Base-by-base conservation (phyloP, 2,329 filamentous ascomycete genomes). In the Colletotrichum chrysophilum region DNA sequence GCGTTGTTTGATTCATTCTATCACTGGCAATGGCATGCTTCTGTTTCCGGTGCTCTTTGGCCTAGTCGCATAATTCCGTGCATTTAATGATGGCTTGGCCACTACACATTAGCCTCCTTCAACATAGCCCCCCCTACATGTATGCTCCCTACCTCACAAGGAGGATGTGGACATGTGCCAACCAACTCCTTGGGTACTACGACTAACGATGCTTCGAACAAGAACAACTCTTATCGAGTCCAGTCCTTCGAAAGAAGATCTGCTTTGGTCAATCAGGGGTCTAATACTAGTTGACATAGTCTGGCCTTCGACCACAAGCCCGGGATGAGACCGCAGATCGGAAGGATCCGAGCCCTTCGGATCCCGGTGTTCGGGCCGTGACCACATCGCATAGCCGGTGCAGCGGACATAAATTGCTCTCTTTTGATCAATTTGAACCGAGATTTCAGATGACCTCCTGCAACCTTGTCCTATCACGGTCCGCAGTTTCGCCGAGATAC, bases 131-230 rank as follows among this genome's bases (percentile, higher is more conserved):
- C 34, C 16, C 30, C 8, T 30, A 8, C 34, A 38, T 38, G 34
- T 38, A 38, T 38, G 34, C 34, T 38, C 14, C 34, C 34, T 38
- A 38, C 14, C 34, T 38, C 14, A 2, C 34, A 16, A 0, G 34
- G 14, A 38, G 34, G 14, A 38, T 4, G 9, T 21, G 43, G 18
- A 48, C 1, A 48, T 48, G n/a, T 21, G 10, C 5, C n/a, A 21
- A 0, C 4, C 9, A 21, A 13, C 10, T 1, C 5, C 4, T 7
- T 21, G 9, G 1, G 18, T 4, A 48, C n/a, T 7, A 13, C 3
- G 3, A 48, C 43, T 48, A n/a, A 21, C 18, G 10, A 48, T 48
- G 1, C n/a, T 13, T 16, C 7, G n/a, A 16, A 21, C 9, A 10
- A 48, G 10, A 13, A 12, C 0, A 48, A 2, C 9, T 48, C 9